Evolutionary conservation across 345 rosid genomes (phyloP), one percentile per base, ranked within the genome.

Genomic region (Gossypium thurberi): DNA sequence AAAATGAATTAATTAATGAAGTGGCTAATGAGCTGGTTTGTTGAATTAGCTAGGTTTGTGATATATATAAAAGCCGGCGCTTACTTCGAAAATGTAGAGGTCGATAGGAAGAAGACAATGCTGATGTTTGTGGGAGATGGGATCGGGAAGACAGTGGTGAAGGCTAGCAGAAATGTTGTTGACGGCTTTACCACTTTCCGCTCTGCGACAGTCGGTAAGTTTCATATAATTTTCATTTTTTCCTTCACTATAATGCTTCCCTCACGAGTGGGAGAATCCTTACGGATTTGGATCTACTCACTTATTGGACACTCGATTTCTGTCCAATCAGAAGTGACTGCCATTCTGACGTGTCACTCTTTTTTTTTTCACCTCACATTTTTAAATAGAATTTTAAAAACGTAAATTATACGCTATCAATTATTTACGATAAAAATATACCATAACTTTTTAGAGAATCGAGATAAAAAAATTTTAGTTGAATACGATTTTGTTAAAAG

Each of bases 181-280:
- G 97, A 87, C 28, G 93, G 95, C 43, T 91, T 85, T 89, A 88
- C 97, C 20, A 87, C 98, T 75, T 91, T 87, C 87, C 81, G 86
- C 53, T 89, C 97, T 1, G 98, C 97, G 17, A 93, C 98, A 1
- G 90, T 93, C 14, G 98, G 98, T 93, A 62, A 85, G 86, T 81
- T 64, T 14, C 43, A 23, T 6, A 13, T 44, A 55, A 2, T 33
- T 71, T 74, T 10, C 57, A n/a, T 13, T 15, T 8, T 46, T 2
- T 10, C 4, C 1, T 13, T 46, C 50, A 46, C 13, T 46, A 46
- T 1, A 46, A 46, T 46, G 13, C 50, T 46, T 10, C 48, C 10
- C 48, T 44, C 48, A 8, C 11, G 48, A 46, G 37, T 33, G 6
- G 55, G 56, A 51, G 56, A 51, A 51, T 17, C 56, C 21, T 3